Conservation (phyloP, 257 asterid species). For the Lantana camara region DNA sequence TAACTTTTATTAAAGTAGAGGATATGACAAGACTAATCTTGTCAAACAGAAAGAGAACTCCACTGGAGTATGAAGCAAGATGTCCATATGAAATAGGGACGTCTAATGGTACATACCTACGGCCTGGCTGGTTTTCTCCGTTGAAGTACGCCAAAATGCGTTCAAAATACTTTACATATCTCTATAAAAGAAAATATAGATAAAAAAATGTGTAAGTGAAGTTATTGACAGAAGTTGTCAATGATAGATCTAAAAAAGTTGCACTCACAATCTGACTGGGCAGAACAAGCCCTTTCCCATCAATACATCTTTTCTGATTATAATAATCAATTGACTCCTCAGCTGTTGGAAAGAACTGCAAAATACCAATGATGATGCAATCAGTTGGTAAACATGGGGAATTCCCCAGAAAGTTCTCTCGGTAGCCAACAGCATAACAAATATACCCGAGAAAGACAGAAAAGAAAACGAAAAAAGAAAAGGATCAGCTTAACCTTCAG, state of each 20-base stretch:
- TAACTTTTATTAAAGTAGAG: slow-evolving; percentile 6
- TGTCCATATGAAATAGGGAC: slow-evolving; percentile 1
- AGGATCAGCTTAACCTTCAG: slow-evolving; percentile 57
- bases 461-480: background rate
- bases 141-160: slow-evolving; percentile 82
- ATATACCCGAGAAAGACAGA: background rate
- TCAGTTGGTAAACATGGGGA: slow-evolving; percentile 22
- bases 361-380: slow-evolving; percentile 27
- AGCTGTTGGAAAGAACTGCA: slow-evolving; percentile 95
- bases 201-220: slow-evolving; percentile 15
- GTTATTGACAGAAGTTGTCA: slow-evolving; percentile 16
- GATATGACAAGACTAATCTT: background rate
- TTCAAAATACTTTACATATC: slow-evolving; percentile 98
- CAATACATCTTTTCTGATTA: slow-evolving; percentile 93
- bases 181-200: slow-evolving; percentile 43
- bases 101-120: slow-evolving; percentile 57
- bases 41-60: slow-evolving; percentile 18
- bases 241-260: slow-evolving; percentile 2
- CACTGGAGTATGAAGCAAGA: slow-evolving; percentile 18
- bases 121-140: slow-evolving; percentile 98
- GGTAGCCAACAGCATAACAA: slow-evolving; percentile 1
- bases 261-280: slow-evolving; percentile 97
- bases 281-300: slow-evolving; percentile 93
- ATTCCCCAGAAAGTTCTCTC: background rate
- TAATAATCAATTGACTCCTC: slow-evolving; percentile 95